Evolutionary conservation across 2,329 filamentous ascomycete genomes (phyloP).

Genomic region (Aureobasidium sp.): DNA sequence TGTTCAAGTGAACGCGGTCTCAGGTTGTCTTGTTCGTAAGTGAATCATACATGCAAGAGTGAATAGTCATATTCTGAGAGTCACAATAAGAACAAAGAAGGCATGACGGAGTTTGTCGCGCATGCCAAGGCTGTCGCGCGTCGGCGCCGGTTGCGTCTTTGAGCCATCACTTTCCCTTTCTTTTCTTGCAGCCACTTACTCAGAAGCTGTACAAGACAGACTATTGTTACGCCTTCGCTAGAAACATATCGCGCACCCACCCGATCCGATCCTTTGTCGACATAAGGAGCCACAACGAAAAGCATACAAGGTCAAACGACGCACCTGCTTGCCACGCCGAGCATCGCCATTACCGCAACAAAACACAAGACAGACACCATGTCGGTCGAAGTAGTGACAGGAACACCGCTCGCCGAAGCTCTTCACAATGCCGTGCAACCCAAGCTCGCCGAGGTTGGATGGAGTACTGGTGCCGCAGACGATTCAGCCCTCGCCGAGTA

Average conservation of each 20-base stretch:
- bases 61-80: background rate
- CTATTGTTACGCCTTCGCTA: background rate
- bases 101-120: background rate
- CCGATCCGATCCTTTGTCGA: background rate
- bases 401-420: slow-evolving; percentile 76
- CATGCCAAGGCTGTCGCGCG: background rate
- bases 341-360: background rate
- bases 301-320: background rate
- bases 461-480: slow-evolving; percentile 72
- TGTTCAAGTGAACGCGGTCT: background rate
- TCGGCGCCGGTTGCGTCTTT: slow-evolving; percentile 1
- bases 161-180: slow-evolving; percentile 2
- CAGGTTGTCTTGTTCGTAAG: background rate
- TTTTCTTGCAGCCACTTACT: background rate
- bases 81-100: background rate
- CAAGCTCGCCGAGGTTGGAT: slow-evolving; percentile 87
- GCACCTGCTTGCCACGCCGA: background rate
- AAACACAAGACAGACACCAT: slow-evolving; percentile 39
- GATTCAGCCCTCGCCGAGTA: slow-evolving; percentile 88
- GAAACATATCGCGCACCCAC: background rate
- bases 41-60: background rate
- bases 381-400: slow-evolving; percentile 67
- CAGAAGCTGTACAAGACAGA: background rate
- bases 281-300: background rate
- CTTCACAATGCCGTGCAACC: slow-evolving; percentile 77